Base-by-base conservation (phyloP, 2,329 filamentous ascomycete genomes). In the Phialophora tarda region DNA sequence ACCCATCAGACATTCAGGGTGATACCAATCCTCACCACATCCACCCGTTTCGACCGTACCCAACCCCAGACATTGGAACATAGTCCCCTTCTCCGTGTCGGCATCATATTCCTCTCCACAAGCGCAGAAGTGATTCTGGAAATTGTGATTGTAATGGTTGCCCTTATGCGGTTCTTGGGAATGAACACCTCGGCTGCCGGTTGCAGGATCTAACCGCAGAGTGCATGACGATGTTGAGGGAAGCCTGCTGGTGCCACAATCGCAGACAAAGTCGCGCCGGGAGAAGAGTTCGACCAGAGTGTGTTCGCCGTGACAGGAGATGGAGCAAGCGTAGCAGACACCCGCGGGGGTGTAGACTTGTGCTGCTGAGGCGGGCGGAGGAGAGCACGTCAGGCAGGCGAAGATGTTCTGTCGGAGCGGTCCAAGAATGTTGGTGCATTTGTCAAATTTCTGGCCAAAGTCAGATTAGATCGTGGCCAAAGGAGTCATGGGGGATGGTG, bases 21-120 rank as follows among this genome's bases (percentile, higher is more conserved):
- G 94, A 85, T 92, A 98, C 94, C 94, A 98, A 75, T 98, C 94
- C 80, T 98, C 94, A 12, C 94, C 94, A 78, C 94, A 98, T 4
- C 93, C 94, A 17, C 93, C 93, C 1, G 89, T 89, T 71, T 94
- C 90, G 12, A 86, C 84, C 0, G 88, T 90, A 0, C 92, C 93
- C 0, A 98, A 82, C 0, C 94, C 94, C 2, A 98, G 78, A 75
- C 95, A 99, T 78, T 99, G 95, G 73, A 96, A 99, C 95, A 99
- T 99, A 47, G 93, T 98, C 0, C 94, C 94, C 73, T 94, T 96
- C 77, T 99, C 93, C 75, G 91, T 84, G 56, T 94, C 86, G 0
- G 94, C 88, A 76, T 97, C 91, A 76, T 99, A 99, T 66, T 93
- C 88, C 74, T 93, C 90, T 32, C 86, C 86, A 75, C 95, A 99